These are phyloP conservation scores for Penicillium sclerotiorum DNA, from an alignment of 2,329 filamentous ascomycete species.

Conservation along the genomic window DNA sequence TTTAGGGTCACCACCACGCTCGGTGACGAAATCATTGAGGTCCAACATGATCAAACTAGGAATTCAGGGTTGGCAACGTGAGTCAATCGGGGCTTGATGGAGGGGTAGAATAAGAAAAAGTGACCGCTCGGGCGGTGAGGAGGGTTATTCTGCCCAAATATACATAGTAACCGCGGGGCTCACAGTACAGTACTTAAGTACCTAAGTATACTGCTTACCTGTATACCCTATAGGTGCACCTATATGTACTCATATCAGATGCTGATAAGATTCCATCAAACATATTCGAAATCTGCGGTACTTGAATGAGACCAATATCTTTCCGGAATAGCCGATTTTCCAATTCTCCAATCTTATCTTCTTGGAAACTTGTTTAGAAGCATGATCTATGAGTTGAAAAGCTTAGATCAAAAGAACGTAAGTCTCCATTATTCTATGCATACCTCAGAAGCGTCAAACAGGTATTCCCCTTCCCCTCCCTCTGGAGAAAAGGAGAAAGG, in stretches of 20 bases:
- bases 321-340: no score
- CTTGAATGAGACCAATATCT: no score
- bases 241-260: no score
- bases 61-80: slow-evolving; percentile 13
- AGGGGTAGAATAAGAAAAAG: slow-evolving; percentile 30
- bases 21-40: slow-evolving; percentile 75
- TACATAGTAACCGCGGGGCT: slow-evolving; percentile 17
- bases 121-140: slow-evolving; percentile 13
- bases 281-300: no score
- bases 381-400: no score
- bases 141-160: slow-evolving; percentile 24
- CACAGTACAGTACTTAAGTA: no score
- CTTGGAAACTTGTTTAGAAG: no score
- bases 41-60: slow-evolving; percentile 64
- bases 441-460: slow-evolving; percentile 6
- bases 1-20: slow-evolving; percentile 89
- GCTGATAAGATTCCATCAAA: no score
- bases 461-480: no score
- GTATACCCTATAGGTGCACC: not conserved
- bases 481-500: no score
- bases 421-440: slow-evolving; percentile 29
- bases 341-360: no score
- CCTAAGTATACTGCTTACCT: not conserved
- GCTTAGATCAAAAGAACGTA: not conserved
- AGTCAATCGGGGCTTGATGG: slow-evolving; percentile 25